These are phyloP conservation scores for Astragalus glycyphyllos DNA, from an alignment of 306 rosid genomes.

Conservation along the genomic window DNA sequence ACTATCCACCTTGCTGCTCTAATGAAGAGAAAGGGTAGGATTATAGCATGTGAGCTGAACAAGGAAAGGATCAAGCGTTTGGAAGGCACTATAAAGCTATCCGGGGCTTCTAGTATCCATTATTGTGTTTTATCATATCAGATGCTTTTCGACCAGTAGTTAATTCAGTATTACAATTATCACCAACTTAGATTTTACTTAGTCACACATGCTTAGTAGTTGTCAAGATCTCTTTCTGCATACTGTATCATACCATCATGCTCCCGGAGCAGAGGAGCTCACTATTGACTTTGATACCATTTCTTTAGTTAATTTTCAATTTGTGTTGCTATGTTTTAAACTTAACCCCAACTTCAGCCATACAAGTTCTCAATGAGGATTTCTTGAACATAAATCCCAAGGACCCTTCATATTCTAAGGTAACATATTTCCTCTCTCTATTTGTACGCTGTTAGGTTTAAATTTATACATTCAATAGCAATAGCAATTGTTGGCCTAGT, in stretches of 20 bases:
- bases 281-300: background rate
- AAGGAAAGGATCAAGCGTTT: conserved; percentile 73
- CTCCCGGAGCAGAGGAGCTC: conserved; percentile 1
- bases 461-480: no score
- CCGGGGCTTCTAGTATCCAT: conserved; percentile 92
- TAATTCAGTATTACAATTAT: conserved; percentile 16
- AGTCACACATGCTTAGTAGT: conserved; percentile 1
- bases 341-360: conserved; percentile 72
- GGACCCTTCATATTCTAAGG: conserved; percentile 75
- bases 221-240: conserved; percentile 27
- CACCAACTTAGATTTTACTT: background rate
- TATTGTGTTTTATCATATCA: background rate
- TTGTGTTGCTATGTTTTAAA: conserved; percentile 28
- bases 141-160: conserved; percentile 27
- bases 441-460: background rate
- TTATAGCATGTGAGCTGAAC: conserved; percentile 80
- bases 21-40: conserved; percentile 75
- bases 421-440: conserved; percentile 45
- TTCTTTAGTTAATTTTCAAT: background rate
- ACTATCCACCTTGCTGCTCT: conserved; percentile 95
- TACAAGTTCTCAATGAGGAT: conserved; percentile 77
- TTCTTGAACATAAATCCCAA: conserved; percentile 70
- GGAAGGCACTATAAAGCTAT: conserved; percentile 71
- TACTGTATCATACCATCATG: background rate
- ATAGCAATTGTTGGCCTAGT: no score